Conservation (phyloP, 208 protist species). For the Acanthamoeba lenticulata region DNA sequence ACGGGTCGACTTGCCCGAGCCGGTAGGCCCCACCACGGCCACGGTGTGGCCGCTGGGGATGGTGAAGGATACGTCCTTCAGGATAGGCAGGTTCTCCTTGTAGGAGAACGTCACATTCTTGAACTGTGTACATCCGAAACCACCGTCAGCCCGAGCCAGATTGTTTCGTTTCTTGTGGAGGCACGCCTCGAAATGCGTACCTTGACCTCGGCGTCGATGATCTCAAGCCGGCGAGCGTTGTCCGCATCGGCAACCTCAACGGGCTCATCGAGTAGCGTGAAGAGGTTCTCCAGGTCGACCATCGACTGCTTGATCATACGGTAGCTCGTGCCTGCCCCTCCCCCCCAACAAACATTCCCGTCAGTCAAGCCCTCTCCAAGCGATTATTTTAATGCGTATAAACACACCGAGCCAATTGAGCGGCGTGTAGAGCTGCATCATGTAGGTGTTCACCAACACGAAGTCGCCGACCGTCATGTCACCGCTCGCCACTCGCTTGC, state of each 20-base stretch:
- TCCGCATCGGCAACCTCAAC: constrained; percentile 32
- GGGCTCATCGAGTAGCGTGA: constrained; percentile 67
- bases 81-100: constrained; percentile 55
- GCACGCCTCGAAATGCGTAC: not conserved
- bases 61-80: constrained; percentile 50
- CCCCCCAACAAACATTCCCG: constrained; percentile 73
- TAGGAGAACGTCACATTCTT: constrained; percentile 85
- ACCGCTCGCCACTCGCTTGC: constrained; percentile 46
- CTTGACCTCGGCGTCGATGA: constrained; percentile 15
- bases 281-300: constrained; percentile 87
- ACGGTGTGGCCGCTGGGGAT: constrained; percentile 49
- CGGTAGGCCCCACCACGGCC: constrained; percentile 46
- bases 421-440: constrained; percentile 87
- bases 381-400: too few relatives aligned
- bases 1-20: constrained; percentile 50
- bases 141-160: not conserved
- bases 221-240: not conserved
- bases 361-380: not conserved
- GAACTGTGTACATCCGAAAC: constrained; percentile 68
- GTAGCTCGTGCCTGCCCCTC: constrained; percentile 78
- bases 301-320: constrained; percentile 85
- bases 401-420: constrained; percentile 74
- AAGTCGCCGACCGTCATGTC: constrained; percentile 86
- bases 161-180: not conserved
- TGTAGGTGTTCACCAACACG: constrained; percentile 86